Conservation (phyloP, 345 rosid genomes). For the Gossypium raimondii region DNA sequence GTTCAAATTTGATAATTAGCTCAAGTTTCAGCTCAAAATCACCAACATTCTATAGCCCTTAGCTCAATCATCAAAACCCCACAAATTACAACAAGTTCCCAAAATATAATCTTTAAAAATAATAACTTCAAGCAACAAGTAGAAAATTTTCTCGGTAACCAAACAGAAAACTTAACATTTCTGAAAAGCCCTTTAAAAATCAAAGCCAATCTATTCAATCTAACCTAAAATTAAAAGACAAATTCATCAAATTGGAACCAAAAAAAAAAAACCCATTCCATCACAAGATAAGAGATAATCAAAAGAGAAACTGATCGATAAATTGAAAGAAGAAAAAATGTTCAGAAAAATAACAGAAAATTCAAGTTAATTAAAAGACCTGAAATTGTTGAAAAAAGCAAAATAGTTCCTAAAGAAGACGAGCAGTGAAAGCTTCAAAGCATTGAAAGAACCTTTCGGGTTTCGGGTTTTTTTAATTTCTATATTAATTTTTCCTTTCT, state of each 20-base stretch:
- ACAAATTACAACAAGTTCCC: not conserved
- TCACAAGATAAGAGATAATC: not conserved
- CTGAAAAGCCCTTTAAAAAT: not conserved
- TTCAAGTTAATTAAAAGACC: not conserved
- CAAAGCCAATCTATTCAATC: not conserved
- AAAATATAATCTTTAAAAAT: not conserved
- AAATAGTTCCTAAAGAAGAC: not conserved
- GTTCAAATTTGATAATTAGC: constrained; percentile 4
- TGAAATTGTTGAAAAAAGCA: constrained; percentile 4
- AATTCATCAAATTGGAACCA: not conserved
- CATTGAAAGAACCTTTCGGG: constrained; percentile 7
- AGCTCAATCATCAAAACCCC: not conserved
- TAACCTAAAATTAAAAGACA: not conserved
- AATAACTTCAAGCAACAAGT: not conserved
- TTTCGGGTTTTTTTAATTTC: not conserved
- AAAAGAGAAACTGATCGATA: not conserved
- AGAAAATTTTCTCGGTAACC: not conserved
- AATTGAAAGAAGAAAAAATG: not conserved
- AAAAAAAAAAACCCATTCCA: not conserved
- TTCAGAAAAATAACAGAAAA: not conserved
- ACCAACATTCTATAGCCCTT: not conserved
- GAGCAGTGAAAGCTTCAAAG: not conserved
- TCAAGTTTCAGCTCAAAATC: constrained; percentile 11
- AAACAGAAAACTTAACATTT: not conserved
- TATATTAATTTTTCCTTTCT: too few species aligned